Conservation (phyloP, 2,329 filamentous ascomycete species). For the Penicillium sp. region DNA sequence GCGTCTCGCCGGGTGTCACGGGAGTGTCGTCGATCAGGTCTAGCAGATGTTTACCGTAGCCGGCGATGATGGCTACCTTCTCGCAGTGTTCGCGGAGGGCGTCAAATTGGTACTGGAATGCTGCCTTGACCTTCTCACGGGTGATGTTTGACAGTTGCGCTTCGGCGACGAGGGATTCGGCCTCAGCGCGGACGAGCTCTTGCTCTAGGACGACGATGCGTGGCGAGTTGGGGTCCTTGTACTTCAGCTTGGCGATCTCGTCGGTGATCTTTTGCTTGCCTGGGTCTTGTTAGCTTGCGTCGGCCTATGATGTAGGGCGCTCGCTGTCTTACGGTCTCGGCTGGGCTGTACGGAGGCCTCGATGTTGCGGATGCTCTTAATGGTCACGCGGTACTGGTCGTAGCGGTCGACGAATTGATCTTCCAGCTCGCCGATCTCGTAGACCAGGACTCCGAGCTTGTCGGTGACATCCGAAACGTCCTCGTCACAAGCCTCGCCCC, state of each 20-base stretch:
- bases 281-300: conserved; percentile 41
- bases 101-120: conserved; percentile 97
- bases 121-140: conserved; percentile 97
- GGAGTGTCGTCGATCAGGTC: conserved; percentile 96
- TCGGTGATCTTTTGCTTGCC: conserved; percentile 99
- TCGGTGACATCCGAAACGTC: conserved; percentile 99
- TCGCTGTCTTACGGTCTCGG: conserved; percentile 89
- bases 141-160: conserved; percentile 99
- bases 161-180: conserved; percentile 97
- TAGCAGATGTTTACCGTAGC: conserved; percentile 96
- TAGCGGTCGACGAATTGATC: conserved; percentile 98
- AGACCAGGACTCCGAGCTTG: conserved; percentile 96
- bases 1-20: conserved; percentile 95
- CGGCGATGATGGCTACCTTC: conserved; percentile 96
- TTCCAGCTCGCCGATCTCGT: conserved; percentile 97
- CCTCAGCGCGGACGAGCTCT: conserved; percentile 96
- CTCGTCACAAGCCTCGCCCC: conserved; percentile 94
- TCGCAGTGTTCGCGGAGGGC: conserved; percentile 96
- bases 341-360: conserved; percentile 98
- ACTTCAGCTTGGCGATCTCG: conserved; percentile 97
- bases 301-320: background rate
- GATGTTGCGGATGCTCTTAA: conserved; percentile 99
- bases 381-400: conserved; percentile 98
- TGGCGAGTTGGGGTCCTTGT: conserved; percentile 98
- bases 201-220: conserved; percentile 98